These are phyloP conservation scores for Albugo candida DNA, from an alignment of 352 stramenopile genomes.

Conservation along the genomic window DNA sequence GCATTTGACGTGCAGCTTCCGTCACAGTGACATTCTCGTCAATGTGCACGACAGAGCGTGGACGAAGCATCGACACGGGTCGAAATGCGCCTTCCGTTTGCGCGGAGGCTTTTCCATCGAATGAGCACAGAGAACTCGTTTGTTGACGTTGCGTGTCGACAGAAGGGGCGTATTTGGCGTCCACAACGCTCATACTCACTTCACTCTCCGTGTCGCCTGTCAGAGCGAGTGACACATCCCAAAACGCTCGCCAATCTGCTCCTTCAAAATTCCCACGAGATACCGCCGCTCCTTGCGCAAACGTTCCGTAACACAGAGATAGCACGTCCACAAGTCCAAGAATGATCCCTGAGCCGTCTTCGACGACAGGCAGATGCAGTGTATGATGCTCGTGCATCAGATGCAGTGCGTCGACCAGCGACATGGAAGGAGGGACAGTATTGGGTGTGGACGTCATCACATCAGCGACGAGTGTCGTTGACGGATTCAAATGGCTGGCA, in stretches of 20 bases:
- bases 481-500: constrained; percentile 78
- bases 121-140: constrained; percentile 3
- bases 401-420: constrained; percentile 91
- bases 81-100: constrained; percentile 37
- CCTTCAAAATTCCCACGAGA: constrained; percentile 20
- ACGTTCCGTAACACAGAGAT: constrained; percentile 77
- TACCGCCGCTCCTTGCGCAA: constrained; percentile 37
- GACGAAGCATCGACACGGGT: not conserved
- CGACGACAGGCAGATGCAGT: constrained; percentile 91
- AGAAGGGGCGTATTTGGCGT: constrained; percentile 13
- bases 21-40: not conserved
- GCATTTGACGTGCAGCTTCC: not conserved
- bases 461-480: constrained; percentile 75
- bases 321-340: constrained; percentile 74
- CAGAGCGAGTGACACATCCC: constrained; percentile 74
- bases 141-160: constrained; percentile 12
- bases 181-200: constrained; percentile 29
- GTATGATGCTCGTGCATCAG: constrained; percentile 98
- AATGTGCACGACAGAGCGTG: not conserved
- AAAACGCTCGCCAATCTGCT: constrained; percentile 74
- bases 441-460: constrained; percentile 97
- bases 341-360: constrained; percentile 50
- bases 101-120: constrained; percentile 13
- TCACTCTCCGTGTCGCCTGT: constrained; percentile 58
- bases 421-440: constrained; percentile 79